A percentile compares a stretch with the other conserved stretches of the same genome.
Evolutionary conservation across 192 early-diverging fungal species (phyloP).

Genomic region (Backusella morwellensis): DNA sequence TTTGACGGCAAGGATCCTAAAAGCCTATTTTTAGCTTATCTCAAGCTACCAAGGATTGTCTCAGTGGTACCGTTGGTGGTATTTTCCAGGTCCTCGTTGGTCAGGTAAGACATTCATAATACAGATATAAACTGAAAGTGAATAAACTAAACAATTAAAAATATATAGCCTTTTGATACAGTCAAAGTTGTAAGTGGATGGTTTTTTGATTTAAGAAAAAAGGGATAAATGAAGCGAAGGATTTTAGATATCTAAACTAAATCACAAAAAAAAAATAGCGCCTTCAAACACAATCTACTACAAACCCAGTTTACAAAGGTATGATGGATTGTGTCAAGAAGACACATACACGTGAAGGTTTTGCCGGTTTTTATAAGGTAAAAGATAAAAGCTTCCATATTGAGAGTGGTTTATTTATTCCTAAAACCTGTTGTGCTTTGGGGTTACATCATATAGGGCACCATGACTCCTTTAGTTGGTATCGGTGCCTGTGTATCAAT

Average conservation of each 20-base stretch:
- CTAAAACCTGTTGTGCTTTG: not conserved
- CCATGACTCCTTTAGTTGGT: conserved; percentile 89
- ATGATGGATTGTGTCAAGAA: conserved; percentile 87
- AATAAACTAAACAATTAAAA: not conserved
- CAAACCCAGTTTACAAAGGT: conserved; percentile 65
- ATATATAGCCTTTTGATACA: conserved; percentile 67
- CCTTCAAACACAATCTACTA: conserved; percentile 85
- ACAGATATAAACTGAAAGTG: not conserved
- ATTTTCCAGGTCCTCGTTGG: conserved; percentile 77
- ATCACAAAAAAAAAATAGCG: conserved; percentile 42
- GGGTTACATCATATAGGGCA: conserved; percentile 52
- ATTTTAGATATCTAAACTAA: not conserved
- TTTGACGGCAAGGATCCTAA: not conserved
- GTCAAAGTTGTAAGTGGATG: conserved; percentile 67
- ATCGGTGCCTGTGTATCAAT: conserved; percentile 95
- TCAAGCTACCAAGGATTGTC: conserved; percentile 69
- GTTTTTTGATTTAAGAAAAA: not conserved
- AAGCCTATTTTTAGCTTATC: conserved; percentile 8
- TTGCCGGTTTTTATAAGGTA: conserved; percentile 84
- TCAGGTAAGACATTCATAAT: conserved; percentile 41
- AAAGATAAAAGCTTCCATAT: not conserved
- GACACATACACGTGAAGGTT: conserved; percentile 78
- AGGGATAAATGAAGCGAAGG: not conserved
- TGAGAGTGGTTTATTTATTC: not conserved
- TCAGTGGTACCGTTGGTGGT: conserved; percentile 74